Evolutionary conservation across 139 green algal genomes (phyloP).

Genomic region (Mychonastes homosphaera): DNA sequence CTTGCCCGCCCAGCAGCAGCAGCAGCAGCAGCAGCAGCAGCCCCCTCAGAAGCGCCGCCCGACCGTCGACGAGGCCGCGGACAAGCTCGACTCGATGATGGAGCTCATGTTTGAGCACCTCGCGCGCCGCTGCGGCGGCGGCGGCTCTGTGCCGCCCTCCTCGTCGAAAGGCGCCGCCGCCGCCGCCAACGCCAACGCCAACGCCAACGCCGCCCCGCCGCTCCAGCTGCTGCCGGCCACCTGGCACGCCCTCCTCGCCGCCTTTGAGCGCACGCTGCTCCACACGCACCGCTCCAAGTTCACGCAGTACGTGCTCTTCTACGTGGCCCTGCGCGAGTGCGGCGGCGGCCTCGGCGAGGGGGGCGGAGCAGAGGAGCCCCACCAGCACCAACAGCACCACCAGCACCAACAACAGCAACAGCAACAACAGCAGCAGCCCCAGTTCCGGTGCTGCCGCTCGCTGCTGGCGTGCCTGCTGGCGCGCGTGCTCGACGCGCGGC

Average conservation of each 20-base stretch:
- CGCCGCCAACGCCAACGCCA: too few species aligned
- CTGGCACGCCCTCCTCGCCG: slow-evolving; percentile 51
- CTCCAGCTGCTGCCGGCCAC: slow-evolving; percentile 4
- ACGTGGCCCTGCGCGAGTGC: slow-evolving; percentile 20
- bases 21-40: slow-evolving; percentile 11
- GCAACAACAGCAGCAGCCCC: slow-evolving; percentile 27
- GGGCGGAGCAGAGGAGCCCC: too few species aligned
- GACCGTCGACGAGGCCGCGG: slow-evolving; percentile 45
- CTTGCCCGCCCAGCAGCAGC: neutral
- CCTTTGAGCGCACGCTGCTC: slow-evolving; percentile 68
- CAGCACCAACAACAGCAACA: too few species aligned
- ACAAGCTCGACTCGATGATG: slow-evolving; percentile 87
- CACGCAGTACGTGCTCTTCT: slow-evolving; percentile 78
- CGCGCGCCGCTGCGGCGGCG: slow-evolving; percentile 27
- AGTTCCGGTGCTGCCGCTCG: slow-evolving; percentile 26
- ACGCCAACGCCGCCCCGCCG: neutral
- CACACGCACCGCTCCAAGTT: slow-evolving; percentile 84
- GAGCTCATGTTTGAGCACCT: slow-evolving; percentile 68
- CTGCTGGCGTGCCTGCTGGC: slow-evolving; percentile 47
- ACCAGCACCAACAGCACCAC: too few species aligned
- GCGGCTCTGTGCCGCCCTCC: slow-evolving; percentile 2
- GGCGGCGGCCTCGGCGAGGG: too few species aligned
- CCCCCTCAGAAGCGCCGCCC: slow-evolving; percentile 6
- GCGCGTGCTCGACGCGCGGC: slow-evolving; percentile 35
- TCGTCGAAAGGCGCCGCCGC: neutral